Conservation (phyloP, 176 grass and related monocot species). For the Cenchrus americanus region DNA sequence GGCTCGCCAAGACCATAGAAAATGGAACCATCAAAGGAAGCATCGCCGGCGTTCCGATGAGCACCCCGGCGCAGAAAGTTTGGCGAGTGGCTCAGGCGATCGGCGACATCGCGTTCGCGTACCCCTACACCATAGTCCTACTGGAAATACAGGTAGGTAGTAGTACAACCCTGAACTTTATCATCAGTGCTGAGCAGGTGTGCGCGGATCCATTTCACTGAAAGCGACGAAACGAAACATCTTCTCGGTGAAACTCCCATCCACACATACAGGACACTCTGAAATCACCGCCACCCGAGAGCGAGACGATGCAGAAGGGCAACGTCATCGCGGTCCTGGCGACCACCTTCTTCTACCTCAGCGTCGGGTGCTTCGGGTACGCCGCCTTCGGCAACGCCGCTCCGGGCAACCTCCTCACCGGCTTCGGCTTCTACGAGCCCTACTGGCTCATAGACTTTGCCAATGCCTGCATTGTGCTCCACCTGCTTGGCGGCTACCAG, state of each 20-base stretch:
- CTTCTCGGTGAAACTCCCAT: background rate
- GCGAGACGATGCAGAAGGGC: constrained; percentile 59
- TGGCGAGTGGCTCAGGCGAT: constrained; percentile 60
- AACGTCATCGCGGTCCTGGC: constrained; percentile 28
- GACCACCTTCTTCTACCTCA: constrained; percentile 79
- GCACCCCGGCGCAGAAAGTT: constrained; percentile 50
- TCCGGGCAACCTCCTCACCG: constrained; percentile 75
- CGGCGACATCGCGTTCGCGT: constrained; percentile 64
- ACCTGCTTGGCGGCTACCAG: constrained; percentile 71
- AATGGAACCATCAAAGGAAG: constrained; percentile 51
- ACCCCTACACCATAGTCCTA: constrained; percentile 61
- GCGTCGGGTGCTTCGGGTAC: constrained; percentile 66
- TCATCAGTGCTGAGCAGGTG: background rate
- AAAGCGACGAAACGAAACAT: background rate
- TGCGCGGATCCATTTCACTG: background rate
- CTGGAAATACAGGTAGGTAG: constrained; percentile 60
- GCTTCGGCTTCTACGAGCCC: constrained; percentile 76
- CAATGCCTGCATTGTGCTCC: constrained; percentile 68
- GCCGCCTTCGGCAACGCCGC: constrained; percentile 66
- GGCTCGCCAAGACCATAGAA: constrained; percentile 52
- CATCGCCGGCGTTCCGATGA: constrained; percentile 42
- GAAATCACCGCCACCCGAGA: constrained; percentile 53
- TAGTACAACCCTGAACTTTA: background rate
- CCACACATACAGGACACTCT: constrained; percentile 52
- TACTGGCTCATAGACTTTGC: constrained; percentile 86